Evolutionary conservation across 805 yeast genomes (phyloP), one percentile per base, ranked within the genome.

Genomic region (Myxozyma geophila): DNA sequence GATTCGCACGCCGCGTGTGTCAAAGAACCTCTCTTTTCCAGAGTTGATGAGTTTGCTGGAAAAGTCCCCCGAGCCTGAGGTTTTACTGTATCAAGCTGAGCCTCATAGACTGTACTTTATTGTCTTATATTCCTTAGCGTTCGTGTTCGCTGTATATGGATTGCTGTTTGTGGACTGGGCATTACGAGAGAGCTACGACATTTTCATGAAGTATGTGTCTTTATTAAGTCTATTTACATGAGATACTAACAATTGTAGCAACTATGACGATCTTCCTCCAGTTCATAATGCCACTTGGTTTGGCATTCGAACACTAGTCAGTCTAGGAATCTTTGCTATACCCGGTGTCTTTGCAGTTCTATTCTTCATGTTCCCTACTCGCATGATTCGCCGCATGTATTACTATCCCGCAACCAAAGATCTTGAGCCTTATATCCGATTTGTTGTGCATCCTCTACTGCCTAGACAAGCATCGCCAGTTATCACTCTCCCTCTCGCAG

Each of bases 401-500:
- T 76, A 90, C 28, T 92, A 96, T 2, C 77, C 58, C 37, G 54
- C 53, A 46, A 48, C 57, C 49, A 54, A 28, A 19, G 52, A 19
- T 55, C 72, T 13, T 9, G 73, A 70, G 40, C 86, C 85, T 64
- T 82, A 84, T 60, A 75, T 90, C 55, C 80, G 81, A 69, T 86
- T 90, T 67, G 85, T 90, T 1, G 82, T 92, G 2, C 92, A 90
- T 73, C 92, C 96, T 1, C 69, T 87, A 54, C 67, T 90, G 13
- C 96, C 96, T 0, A 88, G 69, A n/a, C 77, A 85, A 54, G 87
- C 95, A 0, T 87, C 95, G 0, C 93, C 96, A 0, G 87, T 88
- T 10, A 81, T 82, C 64, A 85, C 90, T 0, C 77, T 89, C 39
- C 92, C 93, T 1, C 72, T 90, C 54, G 78, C 78, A 43, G 76